A percentile compares a stretch with the other conserved stretches of the same genome.
phyloP scores from a whole-genome alignment of 2,329 filamentous ascomycete species.

The Cladosporium sp. region DNA sequence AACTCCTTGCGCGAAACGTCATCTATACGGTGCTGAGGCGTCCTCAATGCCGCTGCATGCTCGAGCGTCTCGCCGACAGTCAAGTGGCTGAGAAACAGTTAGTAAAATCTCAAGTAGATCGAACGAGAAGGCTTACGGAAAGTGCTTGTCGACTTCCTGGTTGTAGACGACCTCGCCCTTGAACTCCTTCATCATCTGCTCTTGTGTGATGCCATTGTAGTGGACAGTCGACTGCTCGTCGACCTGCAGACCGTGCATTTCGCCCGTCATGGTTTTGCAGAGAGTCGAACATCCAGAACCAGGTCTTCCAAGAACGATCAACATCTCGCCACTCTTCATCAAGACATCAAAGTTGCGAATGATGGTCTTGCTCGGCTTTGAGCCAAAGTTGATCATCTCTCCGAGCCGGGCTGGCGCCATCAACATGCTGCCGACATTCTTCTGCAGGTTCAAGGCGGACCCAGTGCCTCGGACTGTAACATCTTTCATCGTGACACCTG shows the following conservation, averaged over 20 bases:
- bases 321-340: slow-evolving; percentile 46
- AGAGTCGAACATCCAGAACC: slow-evolving; percentile 61
- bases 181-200: slow-evolving; percentile 43
- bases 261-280: slow-evolving; percentile 57
- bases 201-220: slow-evolving; percentile 53
- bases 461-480: slow-evolving; percentile 64
- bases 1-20: slow-evolving; percentile 40
- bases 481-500: slow-evolving; percentile 61
- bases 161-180: slow-evolving; percentile 44
- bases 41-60: slow-evolving; percentile 51
- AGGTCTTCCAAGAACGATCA: slow-evolving; percentile 44
- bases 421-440: slow-evolving; percentile 58
- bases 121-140: slow-evolving; percentile 33
- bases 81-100: slow-evolving; percentile 34
- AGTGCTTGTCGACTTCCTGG: slow-evolving; percentile 48
- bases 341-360: slow-evolving; percentile 51
- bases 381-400: slow-evolving; percentile 49
- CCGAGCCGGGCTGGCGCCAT: slow-evolving; percentile 53
- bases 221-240: slow-evolving; percentile 50
- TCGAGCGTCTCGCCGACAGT: slow-evolving; percentile 54
- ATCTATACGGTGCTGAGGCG: slow-evolving; percentile 39
- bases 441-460: slow-evolving; percentile 62
- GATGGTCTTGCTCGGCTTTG: slow-evolving; percentile 51
- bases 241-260: slow-evolving; percentile 54
- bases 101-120: background rate